Evolutionary conservation across 495 filamentous ascomycete genomes (phyloP).

Genomic region (Chaetomium fimeti): DNA sequence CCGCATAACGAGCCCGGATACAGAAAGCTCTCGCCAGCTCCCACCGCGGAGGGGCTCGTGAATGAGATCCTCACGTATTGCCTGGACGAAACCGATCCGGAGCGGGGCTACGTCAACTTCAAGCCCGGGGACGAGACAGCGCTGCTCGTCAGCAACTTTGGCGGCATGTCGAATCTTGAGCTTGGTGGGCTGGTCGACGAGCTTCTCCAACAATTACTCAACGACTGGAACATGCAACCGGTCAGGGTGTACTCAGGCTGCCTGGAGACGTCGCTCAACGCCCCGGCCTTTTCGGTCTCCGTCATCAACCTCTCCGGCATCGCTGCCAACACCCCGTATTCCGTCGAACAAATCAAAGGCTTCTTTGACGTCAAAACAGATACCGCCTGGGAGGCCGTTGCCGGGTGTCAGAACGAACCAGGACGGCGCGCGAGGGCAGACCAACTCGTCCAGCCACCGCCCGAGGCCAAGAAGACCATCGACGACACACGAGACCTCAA

Average conservation of each 20-base stretch:
- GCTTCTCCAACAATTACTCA: conserved; percentile 49
- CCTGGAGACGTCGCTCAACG: conserved; percentile 62
- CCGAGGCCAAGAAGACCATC: conserved; percentile 33
- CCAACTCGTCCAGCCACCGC: conserved; percentile 44
- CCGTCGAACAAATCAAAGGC: conserved; percentile 49
- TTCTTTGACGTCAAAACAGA: conserved; percentile 56
- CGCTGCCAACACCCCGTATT: conserved; percentile 43
- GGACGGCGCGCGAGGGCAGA: conserved; percentile 39
- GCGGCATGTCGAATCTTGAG: conserved; percentile 61
- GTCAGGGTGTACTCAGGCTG: conserved; percentile 46
- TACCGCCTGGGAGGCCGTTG: conserved; percentile 51
- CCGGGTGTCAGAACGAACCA: conserved; percentile 37
- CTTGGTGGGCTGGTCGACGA: conserved; percentile 57
- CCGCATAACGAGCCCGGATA: conserved; percentile 64
- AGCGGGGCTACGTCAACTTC: conserved; percentile 60
- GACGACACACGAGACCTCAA: conserved; percentile 43
- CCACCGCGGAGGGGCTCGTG: conserved; percentile 53
- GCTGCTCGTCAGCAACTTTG: conserved; percentile 62
- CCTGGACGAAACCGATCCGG: conserved; percentile 55
- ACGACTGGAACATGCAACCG: conserved; percentile 44
- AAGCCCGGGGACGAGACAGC: conserved; percentile 53
- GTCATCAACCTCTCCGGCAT: conserved; percentile 56
- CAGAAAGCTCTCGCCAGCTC: conserved; percentile 55
- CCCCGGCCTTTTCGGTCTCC: conserved; percentile 60
- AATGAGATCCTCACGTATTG: conserved; percentile 53